phyloP scores from a whole-genome alignment of 2,329 filamentous ascomycete genomes.

The Pestalotiopsis sp. region DNA sequence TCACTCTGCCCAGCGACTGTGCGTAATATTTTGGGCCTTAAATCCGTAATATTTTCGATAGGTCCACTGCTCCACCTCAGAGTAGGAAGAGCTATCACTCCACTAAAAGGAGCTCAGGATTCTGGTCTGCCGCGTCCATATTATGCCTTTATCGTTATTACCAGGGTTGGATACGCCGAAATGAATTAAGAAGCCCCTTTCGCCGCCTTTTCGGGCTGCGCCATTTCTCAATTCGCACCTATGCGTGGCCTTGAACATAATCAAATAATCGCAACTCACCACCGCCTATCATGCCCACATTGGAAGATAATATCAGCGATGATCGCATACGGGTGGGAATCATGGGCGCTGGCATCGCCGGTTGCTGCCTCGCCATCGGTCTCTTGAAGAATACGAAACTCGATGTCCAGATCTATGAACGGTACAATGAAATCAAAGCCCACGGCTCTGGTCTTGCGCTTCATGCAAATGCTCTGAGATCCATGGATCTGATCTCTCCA shows the following conservation, averaged over 20 bases:
- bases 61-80: background rate
- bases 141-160: too few relatives aligned
- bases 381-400: conserved; percentile 16
- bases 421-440: conserved; percentile 13
- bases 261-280: background rate
- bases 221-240: too few relatives aligned
- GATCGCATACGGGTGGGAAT: conserved; percentile 17
- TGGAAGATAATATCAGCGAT: background rate
- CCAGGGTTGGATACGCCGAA: too few relatives aligned
- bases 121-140: background rate
- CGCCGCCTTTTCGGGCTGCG: too few relatives aligned
- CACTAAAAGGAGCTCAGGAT: background rate
- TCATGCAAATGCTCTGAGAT: conserved; percentile 19
- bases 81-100: background rate
- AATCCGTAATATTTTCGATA: background rate
- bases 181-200: too few relatives aligned
- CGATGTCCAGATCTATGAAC: conserved; percentile 18
- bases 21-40: background rate
- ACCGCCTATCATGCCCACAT: background rate
- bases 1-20: background rate
- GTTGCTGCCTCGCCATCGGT: conserved; percentile 18
- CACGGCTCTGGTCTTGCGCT: conserved; percentile 19
- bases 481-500: conserved; percentile 19
- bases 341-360: conserved; percentile 21
- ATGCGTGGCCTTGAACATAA: too few relatives aligned